A percentile compares a stretch with the other conserved stretches of the same genome.
Evolutionary conservation across 805 yeast species (phyloP).

Genomic region (Ogataea pini): DNA sequence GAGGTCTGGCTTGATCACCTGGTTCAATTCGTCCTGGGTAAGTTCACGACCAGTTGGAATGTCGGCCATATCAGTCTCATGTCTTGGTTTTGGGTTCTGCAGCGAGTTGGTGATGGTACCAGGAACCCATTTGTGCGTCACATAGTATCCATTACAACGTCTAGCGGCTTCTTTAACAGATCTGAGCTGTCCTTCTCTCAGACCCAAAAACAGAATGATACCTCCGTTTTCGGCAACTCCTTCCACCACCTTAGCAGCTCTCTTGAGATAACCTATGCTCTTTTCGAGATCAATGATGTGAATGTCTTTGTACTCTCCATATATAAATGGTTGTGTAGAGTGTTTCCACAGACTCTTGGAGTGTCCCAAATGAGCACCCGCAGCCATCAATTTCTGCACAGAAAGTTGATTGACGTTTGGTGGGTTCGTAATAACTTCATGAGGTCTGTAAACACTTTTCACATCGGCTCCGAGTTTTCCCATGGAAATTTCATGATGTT

Average conservation of each 20-base stretch:
- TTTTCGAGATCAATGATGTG: constrained; percentile 89
- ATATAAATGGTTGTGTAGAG: constrained; percentile 79
- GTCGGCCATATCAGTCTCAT: constrained; percentile 77
- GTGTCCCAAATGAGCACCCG: constrained; percentile 95
- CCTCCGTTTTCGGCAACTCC: constrained; percentile 87
- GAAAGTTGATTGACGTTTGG: constrained; percentile 56
- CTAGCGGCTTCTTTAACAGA: constrained; percentile 78
- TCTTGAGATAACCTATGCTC: constrained; percentile 70
- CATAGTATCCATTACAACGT: constrained; percentile 77
- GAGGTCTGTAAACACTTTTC: constrained; percentile 68
- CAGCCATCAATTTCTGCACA: constrained; percentile 73
- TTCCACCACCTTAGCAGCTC: constrained; percentile 83
- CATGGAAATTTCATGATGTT: constrained; percentile 55
- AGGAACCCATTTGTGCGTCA: constrained; percentile 87
- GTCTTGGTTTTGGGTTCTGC: constrained; percentile 56
- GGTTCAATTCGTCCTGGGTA: constrained; percentile 46
- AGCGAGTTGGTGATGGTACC: constrained; percentile 89
- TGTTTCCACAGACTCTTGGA: constrained; percentile 78
- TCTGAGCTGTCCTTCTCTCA: constrained; percentile 73
- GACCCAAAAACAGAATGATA: constrained; percentile 74
- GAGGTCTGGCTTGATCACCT: constrained; percentile 82
- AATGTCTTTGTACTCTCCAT: constrained; percentile 87
- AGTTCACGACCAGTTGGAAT: constrained; percentile 61
- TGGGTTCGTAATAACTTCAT: constrained; percentile 63
- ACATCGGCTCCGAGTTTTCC: constrained; percentile 66